Base-by-base conservation (phyloP, 1,284 basidiomycete species). In the Leccinum pachyderme region DNA sequence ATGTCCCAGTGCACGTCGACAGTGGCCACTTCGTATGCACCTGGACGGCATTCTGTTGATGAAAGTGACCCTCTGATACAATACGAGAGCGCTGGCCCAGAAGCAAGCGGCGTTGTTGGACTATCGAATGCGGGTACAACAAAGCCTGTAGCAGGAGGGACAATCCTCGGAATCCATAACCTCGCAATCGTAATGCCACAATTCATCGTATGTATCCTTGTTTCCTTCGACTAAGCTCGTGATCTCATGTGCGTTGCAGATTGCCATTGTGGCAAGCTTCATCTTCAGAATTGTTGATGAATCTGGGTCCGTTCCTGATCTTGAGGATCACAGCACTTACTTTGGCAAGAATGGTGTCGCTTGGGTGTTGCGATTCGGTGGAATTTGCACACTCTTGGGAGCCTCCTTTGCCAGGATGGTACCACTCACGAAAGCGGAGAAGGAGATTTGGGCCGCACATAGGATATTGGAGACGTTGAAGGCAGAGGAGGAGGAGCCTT, bases 121-220 rank as follows among this genome's bases (percentile, higher is more conserved):
- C 13, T 60, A 32, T 44, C 18, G 3, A 74, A 78, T 41, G 77
- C 80, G 49, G 72, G 72, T 5, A 74, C 80, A 41, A 66, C 72
- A 9, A 79, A 79, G 32, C 81, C 84, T 13, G 76, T 90, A 47
- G 89, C 93, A 0, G 95, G 95, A n/a, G 95, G 95, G 1, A 95
- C 93, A 2, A 88, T 98, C 47, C 80, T 98, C 47, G 95, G 95
- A 3, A 95, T 98, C 43, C 95, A 98, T 71, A 98, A 98, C 66
- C 77, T 98, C 6, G 91, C 95, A 3, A 93, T 96, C 58, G 94
- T 96, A 25, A 83, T 93, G 72, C 94, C 93, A 22, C 94, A 97
- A 65, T 91, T 96, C 67, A 81, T 95, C 56, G 93, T 93, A 67
- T 65, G 91, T 80, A 4, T 29, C 50, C 13, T 51, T 46, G 3